phyloP scores from a whole-genome alignment of 345 rosid genomes.

The Aquilaria yunnanensis region DNA sequence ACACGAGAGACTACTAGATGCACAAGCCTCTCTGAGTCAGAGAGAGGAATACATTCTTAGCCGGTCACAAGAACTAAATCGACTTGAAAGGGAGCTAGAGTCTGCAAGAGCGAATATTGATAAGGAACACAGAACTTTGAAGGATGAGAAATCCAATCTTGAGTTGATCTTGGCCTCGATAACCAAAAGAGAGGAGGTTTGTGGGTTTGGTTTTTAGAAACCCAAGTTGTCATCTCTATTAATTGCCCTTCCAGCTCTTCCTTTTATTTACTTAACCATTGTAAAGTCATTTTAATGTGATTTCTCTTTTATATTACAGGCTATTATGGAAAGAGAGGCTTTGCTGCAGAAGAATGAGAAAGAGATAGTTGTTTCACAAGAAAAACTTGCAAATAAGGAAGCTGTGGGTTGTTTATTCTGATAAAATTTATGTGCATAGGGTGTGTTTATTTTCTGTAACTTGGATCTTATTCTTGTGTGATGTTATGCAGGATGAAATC shows the following conservation, averaged over 20 bases:
- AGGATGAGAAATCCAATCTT: slow-evolving; percentile 48
- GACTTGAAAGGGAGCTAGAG: slow-evolving; percentile 50
- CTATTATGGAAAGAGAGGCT: slow-evolving; percentile 51
- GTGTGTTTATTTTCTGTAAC: background rate
- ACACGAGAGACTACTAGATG: slow-evolving; percentile 71
- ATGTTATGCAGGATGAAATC: slow-evolving; percentile 49
- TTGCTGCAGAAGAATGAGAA: slow-evolving; percentile 58
- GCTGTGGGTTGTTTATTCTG: slow-evolving; percentile 47
- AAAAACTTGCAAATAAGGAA: slow-evolving; percentile 62
- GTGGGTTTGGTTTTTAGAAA: slow-evolving; percentile 4
- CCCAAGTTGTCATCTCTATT: background rate
- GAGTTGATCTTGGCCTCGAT: slow-evolving; percentile 44
- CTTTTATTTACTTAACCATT: background rate
- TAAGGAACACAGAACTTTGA: slow-evolving; percentile 46
- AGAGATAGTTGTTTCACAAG: slow-evolving; percentile 64
- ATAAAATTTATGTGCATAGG: background rate
- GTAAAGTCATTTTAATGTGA: slow-evolving; percentile 9
- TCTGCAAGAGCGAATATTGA: slow-evolving; percentile 44
- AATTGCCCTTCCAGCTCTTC: background rate
- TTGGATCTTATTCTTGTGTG: background rate
- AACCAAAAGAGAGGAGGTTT: slow-evolving; percentile 75
- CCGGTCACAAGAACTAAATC: slow-evolving; percentile 63
- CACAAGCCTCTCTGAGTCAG: slow-evolving; percentile 65
- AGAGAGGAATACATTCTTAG: slow-evolving; percentile 74
- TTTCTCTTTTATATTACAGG: slow-evolving; percentile 31